Percentiles rank a stretch among this genome's conserved stretches.
Conservation (phyloP, 2,329 filamentous ascomycete genomes). For the Aureobasidium sp. region DNA sequence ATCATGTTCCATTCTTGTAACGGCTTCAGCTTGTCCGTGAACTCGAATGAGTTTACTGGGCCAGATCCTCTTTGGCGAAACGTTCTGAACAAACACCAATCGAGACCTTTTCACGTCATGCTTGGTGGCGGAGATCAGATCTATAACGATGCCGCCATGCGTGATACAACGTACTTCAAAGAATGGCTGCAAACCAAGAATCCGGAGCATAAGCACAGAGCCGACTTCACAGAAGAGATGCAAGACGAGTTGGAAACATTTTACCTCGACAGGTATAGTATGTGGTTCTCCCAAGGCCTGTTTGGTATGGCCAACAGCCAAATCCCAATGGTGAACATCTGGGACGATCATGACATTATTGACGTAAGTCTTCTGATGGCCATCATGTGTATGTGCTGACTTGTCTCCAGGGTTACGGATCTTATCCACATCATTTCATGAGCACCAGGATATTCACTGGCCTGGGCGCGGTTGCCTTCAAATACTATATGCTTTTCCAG, state of each 20-base stretch:
- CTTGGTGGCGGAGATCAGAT: slow-evolving; percentile 94
- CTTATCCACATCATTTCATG: slow-evolving; percentile 90
- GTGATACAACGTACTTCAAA: slow-evolving; percentile 66
- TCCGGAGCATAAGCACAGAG: slow-evolving; percentile 66
- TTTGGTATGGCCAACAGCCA: slow-evolving; percentile 90
- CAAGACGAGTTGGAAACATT: slow-evolving; percentile 82
- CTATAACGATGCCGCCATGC: slow-evolving; percentile 81
- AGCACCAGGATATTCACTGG: slow-evolving; percentile 81
- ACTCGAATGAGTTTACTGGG: slow-evolving; percentile 73
- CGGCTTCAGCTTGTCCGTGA: slow-evolving; percentile 76
- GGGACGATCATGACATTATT: slow-evolving; percentile 72
- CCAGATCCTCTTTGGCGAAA: slow-evolving; percentile 97
- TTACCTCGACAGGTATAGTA: slow-evolving; percentile 79
- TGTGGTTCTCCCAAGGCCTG: slow-evolving; percentile 94
- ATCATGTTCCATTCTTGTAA: slow-evolving; percentile 99
- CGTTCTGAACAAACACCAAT: slow-evolving; percentile 86
- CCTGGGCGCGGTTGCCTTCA: slow-evolving; percentile 85
- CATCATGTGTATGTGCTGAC: not conserved
- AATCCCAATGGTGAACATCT: slow-evolving; percentile 98
- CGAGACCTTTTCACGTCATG: slow-evolving; percentile 94
- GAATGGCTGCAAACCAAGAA: slow-evolving; percentile 81
- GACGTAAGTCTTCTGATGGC: slow-evolving; percentile 27
- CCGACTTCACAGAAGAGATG: slow-evolving; percentile 71
- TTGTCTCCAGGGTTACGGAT: slow-evolving; percentile 69
- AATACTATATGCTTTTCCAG: slow-evolving; percentile 98